Percentiles rank a stretch among this genome's conserved stretches.
Evolutionary conservation across 768 basidiomycete genomes (phyloP).

Genomic region (Cyathus striatus): DNA sequence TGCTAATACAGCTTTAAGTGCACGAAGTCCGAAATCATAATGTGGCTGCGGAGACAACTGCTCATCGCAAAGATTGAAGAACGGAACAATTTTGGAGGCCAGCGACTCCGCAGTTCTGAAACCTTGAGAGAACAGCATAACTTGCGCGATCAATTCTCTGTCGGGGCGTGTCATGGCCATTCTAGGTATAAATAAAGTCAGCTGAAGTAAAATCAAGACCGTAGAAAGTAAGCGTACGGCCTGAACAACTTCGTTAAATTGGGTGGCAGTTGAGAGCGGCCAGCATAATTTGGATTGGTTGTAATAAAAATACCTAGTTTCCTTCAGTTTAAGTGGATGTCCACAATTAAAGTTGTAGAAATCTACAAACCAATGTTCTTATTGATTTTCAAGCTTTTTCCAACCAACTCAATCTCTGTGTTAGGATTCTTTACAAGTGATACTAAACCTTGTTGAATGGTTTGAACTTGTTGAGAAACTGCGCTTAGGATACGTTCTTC

Average conservation of each 20-base stretch:
- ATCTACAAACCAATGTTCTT: constrained; percentile 73
- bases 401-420: constrained; percentile 91
- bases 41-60: constrained; percentile 96
- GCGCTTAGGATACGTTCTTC: constrained; percentile 98
- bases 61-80: constrained; percentile 98
- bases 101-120: constrained; percentile 96
- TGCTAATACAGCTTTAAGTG: constrained; percentile 91
- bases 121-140: constrained; percentile 99
- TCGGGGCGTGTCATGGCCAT: constrained; percentile 99
- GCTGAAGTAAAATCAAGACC: constrained; percentile 3
- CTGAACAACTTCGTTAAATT: constrained; percentile 91
- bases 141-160: constrained; percentile 97
- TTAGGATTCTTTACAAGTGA: constrained; percentile 77
- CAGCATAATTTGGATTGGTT: constrained; percentile 98
- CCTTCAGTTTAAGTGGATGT: too few relatives aligned
- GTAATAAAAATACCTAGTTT: constrained; percentile 98
- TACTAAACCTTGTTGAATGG: constrained; percentile 94
- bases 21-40: constrained; percentile 98
- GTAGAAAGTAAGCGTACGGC: constrained; percentile 49
- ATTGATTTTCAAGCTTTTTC: constrained; percentile 90
- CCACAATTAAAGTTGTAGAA: constrained; percentile 4
- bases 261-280: constrained; percentile 85
- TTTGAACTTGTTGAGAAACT: constrained; percentile 98
- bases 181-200: constrained; percentile 36
- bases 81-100: constrained; percentile 98